Base-by-base conservation (phyloP, 78 protist genomes). In the slime mould (Dictyostelium discoideum) region DNA sequence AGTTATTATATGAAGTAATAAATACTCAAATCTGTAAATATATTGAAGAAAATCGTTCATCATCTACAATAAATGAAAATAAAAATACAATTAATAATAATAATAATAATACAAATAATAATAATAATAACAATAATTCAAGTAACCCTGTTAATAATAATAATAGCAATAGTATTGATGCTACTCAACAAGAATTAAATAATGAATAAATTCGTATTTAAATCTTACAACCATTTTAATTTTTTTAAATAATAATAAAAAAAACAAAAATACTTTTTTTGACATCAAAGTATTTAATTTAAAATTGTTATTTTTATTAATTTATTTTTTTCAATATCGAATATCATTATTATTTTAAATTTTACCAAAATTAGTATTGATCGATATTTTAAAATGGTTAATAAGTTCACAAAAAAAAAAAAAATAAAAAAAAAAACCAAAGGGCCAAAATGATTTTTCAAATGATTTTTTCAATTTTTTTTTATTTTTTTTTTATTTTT, bases 1-100 rank as follows among this genome's bases (percentile, higher is more conserved):
- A 74, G 37, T 10, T 74, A 24, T 76, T 86, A 78, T 86, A 86
- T 76, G 78, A 86, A 44, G 92, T 86, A 2, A 86, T 86, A 14
- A 29, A 86, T 73, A 24, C 76, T 18, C 92, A 86, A 83, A 57
- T 83, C 39, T 13, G 22, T 42, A 78, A 78, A 78, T 78, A 22
- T 42, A 78, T 26, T 20, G 24, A 39, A 14, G 57, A 78, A 42
- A 78, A 78, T 78, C 37, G 79, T 67, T 67, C 32, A 67, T 5
- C 76, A 60, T 10, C 69, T 5, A 67, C 76, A 16, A 67, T 67
- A 24, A 24, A 24, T 67, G 76, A 24, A 24, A 24, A 20, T 67
- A 24, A 20, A 67, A 67, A 67, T 24, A 67, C 22, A 16, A 67
- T 24, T 24, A 24, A 67, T 24, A 24, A 13, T 5, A 24, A n/a